These are phyloP conservation scores for Penicillium atrosanguineum DNA, from an alignment of 495 filamentous ascomycete species.

Conservation along the genomic window DNA sequence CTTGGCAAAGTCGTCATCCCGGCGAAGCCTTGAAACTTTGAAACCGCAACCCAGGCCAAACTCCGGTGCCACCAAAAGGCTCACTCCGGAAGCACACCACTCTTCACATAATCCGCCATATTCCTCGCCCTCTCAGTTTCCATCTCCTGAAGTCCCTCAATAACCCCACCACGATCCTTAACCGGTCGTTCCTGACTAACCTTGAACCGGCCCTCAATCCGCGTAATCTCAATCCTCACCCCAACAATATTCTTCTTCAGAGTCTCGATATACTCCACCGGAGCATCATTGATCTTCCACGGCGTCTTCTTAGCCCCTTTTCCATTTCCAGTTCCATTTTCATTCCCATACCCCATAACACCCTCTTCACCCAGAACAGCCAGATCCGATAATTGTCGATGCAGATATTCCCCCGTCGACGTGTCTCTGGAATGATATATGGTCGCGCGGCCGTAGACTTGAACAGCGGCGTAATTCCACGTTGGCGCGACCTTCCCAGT, in stretches of 20 bases:
- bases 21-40: neutral
- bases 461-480: slow-evolving; percentile 60
- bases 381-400: slow-evolving; percentile 46
- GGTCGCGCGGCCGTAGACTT: slow-evolving; percentile 50
- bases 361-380: slow-evolving; percentile 40
- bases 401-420: slow-evolving; percentile 39
- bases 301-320: slow-evolving; percentile 15
- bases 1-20: neutral
- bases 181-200: slow-evolving; percentile 51
- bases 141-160: slow-evolving; percentile 42
- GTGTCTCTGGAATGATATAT: slow-evolving; percentile 37
- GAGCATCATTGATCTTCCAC: slow-evolving; percentile 50
- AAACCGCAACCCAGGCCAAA: no score
- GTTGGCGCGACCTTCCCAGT: slow-evolving; percentile 60
- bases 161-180: slow-evolving; percentile 43
- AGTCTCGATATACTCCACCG: slow-evolving; percentile 39
- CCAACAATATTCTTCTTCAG: slow-evolving; percentile 52
- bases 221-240: slow-evolving; percentile 41
- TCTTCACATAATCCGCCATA: slow-evolving; percentile 21
- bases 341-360: slow-evolving; percentile 43
- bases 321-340: neutral
- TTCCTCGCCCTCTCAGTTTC: slow-evolving; percentile 6
- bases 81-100: neutral
- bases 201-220: slow-evolving; percentile 52
- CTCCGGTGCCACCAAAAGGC: no score